Conservation (phyloP, 495 filamentous ascomycete species). For the Aspergillus saccharolyticus region DNA sequence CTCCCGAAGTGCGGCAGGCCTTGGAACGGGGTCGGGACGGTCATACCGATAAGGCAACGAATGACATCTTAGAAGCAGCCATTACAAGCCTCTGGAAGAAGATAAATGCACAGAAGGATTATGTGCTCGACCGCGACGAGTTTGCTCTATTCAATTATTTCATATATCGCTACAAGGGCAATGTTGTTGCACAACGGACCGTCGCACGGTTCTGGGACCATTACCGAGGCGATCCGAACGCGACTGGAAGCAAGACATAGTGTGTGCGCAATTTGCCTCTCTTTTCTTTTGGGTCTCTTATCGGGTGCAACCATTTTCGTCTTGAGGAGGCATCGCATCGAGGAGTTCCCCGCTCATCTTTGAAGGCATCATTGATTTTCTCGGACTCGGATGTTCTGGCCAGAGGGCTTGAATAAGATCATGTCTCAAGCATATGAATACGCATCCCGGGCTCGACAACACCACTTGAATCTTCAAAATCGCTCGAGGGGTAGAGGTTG, state of each 20-base stretch:
- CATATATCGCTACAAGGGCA: conserved; percentile 50
- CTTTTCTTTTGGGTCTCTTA: not conserved
- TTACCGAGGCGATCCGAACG: conserved; percentile 23
- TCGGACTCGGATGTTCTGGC: not conserved
- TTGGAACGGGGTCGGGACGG: conserved; percentile 64
- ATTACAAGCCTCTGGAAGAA: conserved; percentile 57
- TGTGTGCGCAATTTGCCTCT: not conserved
- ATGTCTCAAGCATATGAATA: not conserved
- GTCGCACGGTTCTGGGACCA: conserved; percentile 48
- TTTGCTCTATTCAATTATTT: conserved; percentile 77
- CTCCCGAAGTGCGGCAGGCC: conserved; percentile 36
- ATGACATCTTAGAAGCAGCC: conserved; percentile 49
- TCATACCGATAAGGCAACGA: conserved; percentile 47
- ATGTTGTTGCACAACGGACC: conserved; percentile 34
- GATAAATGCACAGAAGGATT: conserved; percentile 54
- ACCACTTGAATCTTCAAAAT: too few relatives aligned
- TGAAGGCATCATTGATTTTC: not conserved
- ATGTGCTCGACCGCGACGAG: conserved; percentile 64
- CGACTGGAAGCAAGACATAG: conserved; percentile 26
- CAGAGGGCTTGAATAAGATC: not conserved
- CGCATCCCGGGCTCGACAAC: too few relatives aligned
- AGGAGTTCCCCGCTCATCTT: not conserved
- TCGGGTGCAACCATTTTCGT: not conserved
- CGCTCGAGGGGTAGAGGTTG: too few relatives aligned
- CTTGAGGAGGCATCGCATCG: not conserved